phyloP scores from a whole-genome alignment of 768 basidiomycete species.

The Neoboletus subvelutipes region DNA sequence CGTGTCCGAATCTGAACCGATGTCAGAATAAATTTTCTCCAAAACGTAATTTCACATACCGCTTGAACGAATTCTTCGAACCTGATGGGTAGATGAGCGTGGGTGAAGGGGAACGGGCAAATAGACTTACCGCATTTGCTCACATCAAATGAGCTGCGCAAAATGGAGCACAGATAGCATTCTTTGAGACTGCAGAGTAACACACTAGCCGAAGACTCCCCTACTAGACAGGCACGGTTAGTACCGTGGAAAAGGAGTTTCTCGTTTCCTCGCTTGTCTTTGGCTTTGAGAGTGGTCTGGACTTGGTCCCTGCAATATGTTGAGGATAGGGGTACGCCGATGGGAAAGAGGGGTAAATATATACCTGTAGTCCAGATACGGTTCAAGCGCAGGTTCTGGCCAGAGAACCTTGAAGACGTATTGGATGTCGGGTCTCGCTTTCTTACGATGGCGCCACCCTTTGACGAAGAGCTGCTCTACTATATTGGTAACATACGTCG shows the following conservation, averaged over 20 bases:
- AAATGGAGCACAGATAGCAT: conserved; percentile 56
- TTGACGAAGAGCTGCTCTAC: conserved; percentile 51
- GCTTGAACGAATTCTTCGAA: conserved; percentile 54
- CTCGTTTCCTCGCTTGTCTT: conserved; percentile 45
- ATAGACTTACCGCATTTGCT: conserved; percentile 50
- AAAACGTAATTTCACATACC: conserved; percentile 29
- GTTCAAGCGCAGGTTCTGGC: conserved; percentile 41
- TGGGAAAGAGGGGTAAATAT: conserved; percentile 20
- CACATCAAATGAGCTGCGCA: conserved; percentile 61
- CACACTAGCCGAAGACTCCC: conserved; percentile 47
- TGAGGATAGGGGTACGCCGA: conserved; percentile 11
- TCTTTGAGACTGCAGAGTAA: conserved; percentile 49
- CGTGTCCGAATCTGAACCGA: too few relatives aligned
- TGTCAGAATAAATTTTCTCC: neutral
- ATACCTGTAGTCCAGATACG: conserved; percentile 50
- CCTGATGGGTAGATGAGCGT: conserved; percentile 35
- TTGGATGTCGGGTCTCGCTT: conserved; percentile 47
- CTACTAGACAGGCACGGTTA: conserved; percentile 54
- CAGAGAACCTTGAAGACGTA: conserved; percentile 53
- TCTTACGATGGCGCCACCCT: conserved; percentile 58
- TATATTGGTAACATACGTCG: conserved; percentile 21
- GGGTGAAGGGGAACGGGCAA: neutral
- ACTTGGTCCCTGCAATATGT: conserved; percentile 24
- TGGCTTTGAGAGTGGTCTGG: conserved; percentile 25
- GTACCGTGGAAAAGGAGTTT: conserved; percentile 70